A percentile compares a stretch with the other conserved stretches of the same genome.
These are phyloP conservation scores for Biscutella auriculata DNA, from an alignment of 441 rosid genomes.

Conservation along the genomic window DNA sequence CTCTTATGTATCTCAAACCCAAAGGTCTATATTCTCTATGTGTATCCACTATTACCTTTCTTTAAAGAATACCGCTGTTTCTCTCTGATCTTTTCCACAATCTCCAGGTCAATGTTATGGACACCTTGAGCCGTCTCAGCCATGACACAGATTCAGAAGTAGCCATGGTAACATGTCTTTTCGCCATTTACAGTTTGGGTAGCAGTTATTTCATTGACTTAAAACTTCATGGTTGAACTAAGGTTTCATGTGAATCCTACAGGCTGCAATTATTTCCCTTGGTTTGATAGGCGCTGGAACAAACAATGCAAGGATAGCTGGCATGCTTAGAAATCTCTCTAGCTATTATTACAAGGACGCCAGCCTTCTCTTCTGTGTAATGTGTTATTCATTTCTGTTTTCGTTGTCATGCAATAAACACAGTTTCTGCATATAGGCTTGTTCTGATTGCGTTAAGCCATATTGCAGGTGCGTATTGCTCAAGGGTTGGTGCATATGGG, in stretches of 20 bases:
- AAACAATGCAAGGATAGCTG: conserved; percentile 85
- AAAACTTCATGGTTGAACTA: background rate
- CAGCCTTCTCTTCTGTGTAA: conserved; percentile 81
- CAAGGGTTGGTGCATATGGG: conserved; percentile 92
- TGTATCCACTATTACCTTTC: background rate
- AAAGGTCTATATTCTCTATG: conserved; percentile 37
- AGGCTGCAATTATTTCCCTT: conserved; percentile 83
- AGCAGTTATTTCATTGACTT: background rate
- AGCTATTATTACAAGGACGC: conserved; percentile 85
- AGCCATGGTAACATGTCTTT: conserved; percentile 55
- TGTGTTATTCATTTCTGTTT: conserved; percentile 1
- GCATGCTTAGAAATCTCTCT: conserved; percentile 91
- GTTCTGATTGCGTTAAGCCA: conserved; percentile 3
- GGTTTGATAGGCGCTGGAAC: conserved; percentile 97
- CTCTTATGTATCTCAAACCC: conserved; percentile 96
- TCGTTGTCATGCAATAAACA: background rate
- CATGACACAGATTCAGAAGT: conserved; percentile 95
- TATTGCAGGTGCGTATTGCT: conserved; percentile 75
- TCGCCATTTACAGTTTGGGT: background rate
- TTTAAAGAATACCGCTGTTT: background rate
- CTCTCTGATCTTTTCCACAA: background rate
- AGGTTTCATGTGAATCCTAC: conserved; percentile 21
- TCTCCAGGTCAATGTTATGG: conserved; percentile 81
- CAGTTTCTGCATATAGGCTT: background rate
- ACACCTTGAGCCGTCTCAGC: conserved; percentile 88